Evolutionary conservation across 306 rosid species (phyloP).

Genomic region (Cucurbita maxima): DNA sequence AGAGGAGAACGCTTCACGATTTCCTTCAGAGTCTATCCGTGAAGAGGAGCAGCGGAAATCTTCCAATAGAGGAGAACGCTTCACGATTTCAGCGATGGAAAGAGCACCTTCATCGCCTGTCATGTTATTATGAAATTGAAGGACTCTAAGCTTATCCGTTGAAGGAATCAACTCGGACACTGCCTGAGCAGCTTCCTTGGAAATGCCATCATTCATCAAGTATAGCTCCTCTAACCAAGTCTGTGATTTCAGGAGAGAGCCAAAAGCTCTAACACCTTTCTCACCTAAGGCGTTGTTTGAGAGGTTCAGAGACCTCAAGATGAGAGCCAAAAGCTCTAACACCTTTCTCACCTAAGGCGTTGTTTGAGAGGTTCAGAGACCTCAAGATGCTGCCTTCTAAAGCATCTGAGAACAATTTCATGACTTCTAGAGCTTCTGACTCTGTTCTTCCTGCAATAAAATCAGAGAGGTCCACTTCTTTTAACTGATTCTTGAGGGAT

Average conservation of each 20-base stretch:
- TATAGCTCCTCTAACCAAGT: slow-evolving; percentile 61
- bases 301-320: slow-evolving; percentile 53
- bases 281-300: slow-evolving; percentile 86
- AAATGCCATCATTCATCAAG: slow-evolving; percentile 77
- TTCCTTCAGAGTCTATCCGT: slow-evolving; percentile 53
- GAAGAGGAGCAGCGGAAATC: slow-evolving; percentile 84
- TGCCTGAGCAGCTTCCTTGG: slow-evolving; percentile 77
- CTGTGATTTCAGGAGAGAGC: slow-evolving; percentile 67
- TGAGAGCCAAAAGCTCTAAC: slow-evolving; percentile 67
- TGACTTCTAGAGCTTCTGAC: slow-evolving; percentile 66
- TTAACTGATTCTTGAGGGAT: slow-evolving; percentile 56
- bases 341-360: slow-evolving; percentile 89
- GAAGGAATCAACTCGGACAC: slow-evolving; percentile 67
- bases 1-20: slow-evolving; percentile 53
- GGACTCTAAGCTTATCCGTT: slow-evolving; percentile 59
- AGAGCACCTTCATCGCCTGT: slow-evolving; percentile 76
- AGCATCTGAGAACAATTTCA: slow-evolving; percentile 63
- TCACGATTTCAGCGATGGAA: slow-evolving; percentile 60
- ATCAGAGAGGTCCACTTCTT: slow-evolving; percentile 73
- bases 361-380: slow-evolving; percentile 66
- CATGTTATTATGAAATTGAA: slow-evolving; percentile 76
- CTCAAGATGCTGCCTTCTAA: slow-evolving; percentile 50
- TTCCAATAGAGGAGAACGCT: slow-evolving; percentile 49
- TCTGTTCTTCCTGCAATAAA: slow-evolving; percentile 82
- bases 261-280: slow-evolving; percentile 84